These are phyloP conservation scores for Gynandropsis gynandra DNA, from an alignment of 345 rosid species.

Conservation along the genomic window DNA sequence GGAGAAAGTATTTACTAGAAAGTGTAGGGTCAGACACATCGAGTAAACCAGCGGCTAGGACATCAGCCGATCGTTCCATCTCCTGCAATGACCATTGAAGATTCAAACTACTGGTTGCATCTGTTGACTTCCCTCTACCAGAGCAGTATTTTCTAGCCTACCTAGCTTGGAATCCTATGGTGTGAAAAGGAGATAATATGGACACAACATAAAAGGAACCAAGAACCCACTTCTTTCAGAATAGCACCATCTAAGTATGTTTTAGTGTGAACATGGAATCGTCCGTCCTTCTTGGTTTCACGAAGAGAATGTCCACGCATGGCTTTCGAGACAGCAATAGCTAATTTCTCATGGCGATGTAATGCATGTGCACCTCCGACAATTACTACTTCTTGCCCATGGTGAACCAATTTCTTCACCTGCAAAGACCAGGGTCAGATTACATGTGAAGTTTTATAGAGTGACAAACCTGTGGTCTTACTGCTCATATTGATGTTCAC, in stretches of 20 bases:
- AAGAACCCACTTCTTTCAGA: slow-evolving; percentile 79
- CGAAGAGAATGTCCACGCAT: slow-evolving; percentile 96
- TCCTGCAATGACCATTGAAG: slow-evolving; percentile 46
- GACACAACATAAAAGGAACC: slow-evolving; percentile 3
- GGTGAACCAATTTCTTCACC: slow-evolving; percentile 92
- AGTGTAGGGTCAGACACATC: slow-evolving; percentile 94
- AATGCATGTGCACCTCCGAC: slow-evolving; percentile 83
- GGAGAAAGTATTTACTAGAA: slow-evolving; percentile 81
- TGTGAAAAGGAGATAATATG: neutral
- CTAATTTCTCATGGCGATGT: slow-evolving; percentile 92
- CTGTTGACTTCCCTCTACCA: slow-evolving; percentile 2
- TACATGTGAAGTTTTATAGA: slow-evolving; percentile 14
- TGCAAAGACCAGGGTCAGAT: slow-evolving; percentile 21
- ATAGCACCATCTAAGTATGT: slow-evolving; percentile 93
- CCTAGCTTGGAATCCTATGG: slow-evolving; percentile 7
- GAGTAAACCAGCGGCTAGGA: slow-evolving; percentile 94
- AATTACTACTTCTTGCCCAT: slow-evolving; percentile 87
- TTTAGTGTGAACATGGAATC: slow-evolving; percentile 92
- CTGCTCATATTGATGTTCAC: slow-evolving; percentile 1
- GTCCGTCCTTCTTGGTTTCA: slow-evolving; percentile 91
- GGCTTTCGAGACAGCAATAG: slow-evolving; percentile 95
- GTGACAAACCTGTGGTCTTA: slow-evolving; percentile 12
- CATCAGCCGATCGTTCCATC: slow-evolving; percentile 96
- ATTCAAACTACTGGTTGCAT: slow-evolving; percentile 12
- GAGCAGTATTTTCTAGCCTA: slow-evolving; percentile 15